Base-by-base conservation (phyloP, 2,329 filamentous ascomycete genomes). In the Fusarium siculi region DNA sequence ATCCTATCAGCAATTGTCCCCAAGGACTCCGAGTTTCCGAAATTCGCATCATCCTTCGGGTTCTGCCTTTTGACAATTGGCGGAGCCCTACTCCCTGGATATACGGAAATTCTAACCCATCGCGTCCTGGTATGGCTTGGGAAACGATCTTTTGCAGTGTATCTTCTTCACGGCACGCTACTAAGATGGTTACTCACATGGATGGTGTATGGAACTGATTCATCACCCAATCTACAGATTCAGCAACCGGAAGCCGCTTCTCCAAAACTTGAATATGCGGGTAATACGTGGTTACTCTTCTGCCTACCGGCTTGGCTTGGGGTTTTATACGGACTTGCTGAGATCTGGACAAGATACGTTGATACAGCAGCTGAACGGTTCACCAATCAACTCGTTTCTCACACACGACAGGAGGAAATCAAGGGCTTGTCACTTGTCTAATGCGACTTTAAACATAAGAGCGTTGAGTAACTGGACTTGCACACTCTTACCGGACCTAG, bases 391-490 rank as follows among this genome's bases (percentile, higher is more conserved):
- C n/a, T 53, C 8, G 34, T 53, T 25, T 14, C 50, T 8, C 16
- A 53, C 4, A 53, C 3, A 4, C 34, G 19, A 12, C 50, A 53
- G 14, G 23, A 53, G 14, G 50, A 25, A 5, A 2, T 16, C 1
- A 28, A 25, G 12, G 32, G n/a, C 2, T 28, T 21, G 4, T 37
- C 49, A 2, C 32, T 28, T 15, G 49, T 53, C 14, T 53, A 7
- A 43, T 12, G 4, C n/a, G 15, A 15, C 4, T 11, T 18, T 11
- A 1, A 28, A 4, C 12, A 5, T 10, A 7, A 12, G 25, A 5
- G 19, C 18, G 11, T 10, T 15, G 5, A 10, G 14, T 15, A 28
- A 14, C 4, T 28, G 25, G 9, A 10, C 10, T 10, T 15, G 2
- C 12, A 21, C 21, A 14, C 23, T 19, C 18, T 19, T 12, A 8